phyloP scores from a whole-genome alignment of 2,329 filamentous ascomycete species.

The Xylaria multiplex region DNA sequence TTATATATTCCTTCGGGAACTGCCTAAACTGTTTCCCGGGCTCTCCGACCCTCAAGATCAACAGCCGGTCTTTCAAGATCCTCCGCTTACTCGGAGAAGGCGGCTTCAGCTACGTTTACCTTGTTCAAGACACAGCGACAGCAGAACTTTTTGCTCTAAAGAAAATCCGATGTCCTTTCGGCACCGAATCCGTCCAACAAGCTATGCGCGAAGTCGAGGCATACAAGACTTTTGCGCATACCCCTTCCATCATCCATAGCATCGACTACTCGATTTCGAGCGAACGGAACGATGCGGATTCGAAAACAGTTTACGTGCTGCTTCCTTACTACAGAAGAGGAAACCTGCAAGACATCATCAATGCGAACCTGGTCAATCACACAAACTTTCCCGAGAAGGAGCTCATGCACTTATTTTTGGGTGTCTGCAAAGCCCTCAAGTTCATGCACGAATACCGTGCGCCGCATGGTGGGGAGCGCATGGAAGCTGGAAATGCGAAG shows the following conservation, averaged over 20 bases:
- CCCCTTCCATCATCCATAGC: conserved; percentile 75
- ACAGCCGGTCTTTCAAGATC: conserved; percentile 94
- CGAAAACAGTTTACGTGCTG: conserved; percentile 96
- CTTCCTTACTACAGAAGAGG: conserved; percentile 94
- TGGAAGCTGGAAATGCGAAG: conserved; percentile 60
- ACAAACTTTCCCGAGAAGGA: conserved; percentile 86
- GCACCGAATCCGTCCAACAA: conserved; percentile 92
- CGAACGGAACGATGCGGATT: conserved; percentile 67
- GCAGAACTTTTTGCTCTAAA: conserved; percentile 93
- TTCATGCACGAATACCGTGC: conserved; percentile 91
- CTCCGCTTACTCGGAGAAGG: conserved; percentile 94
- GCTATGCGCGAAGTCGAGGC: conserved; percentile 98
- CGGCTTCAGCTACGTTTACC: conserved; percentile 98
- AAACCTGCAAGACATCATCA: conserved; percentile 98
- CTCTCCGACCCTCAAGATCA: conserved; percentile 94
- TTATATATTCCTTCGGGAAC: conserved; percentile 90
- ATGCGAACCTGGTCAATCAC: conserved; percentile 97
- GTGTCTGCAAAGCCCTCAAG: conserved; percentile 87
- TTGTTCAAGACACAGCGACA: conserved; percentile 88
- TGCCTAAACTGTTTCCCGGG: conserved; percentile 97
- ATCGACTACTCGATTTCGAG: conserved; percentile 64
- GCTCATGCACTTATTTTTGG: conserved; percentile 89
- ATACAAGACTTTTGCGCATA: conserved; percentile 86
- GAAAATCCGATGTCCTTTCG: conserved; percentile 98
- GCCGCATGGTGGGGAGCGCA: conserved; percentile 57